Evolutionary conservation across 129 eudicot genomes (phyloP).

Genomic region (Lactuca saligna): DNA sequence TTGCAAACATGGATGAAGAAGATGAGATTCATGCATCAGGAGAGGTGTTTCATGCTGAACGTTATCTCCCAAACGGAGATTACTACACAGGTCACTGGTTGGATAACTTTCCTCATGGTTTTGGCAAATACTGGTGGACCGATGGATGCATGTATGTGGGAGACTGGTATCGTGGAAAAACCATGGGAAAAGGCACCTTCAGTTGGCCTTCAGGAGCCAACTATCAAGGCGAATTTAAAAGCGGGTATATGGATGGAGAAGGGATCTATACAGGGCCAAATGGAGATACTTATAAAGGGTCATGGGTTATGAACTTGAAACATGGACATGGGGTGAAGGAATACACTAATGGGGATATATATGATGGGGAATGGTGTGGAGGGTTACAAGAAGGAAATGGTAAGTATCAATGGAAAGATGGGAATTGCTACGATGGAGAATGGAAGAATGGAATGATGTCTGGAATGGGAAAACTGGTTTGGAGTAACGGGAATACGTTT

Average conservation of each 20-base stretch:
- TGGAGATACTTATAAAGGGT: constrained; percentile 69
- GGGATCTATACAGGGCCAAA: constrained; percentile 73
- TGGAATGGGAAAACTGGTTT: constrained; percentile 60
- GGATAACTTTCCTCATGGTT: constrained; percentile 82
- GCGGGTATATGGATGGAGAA: constrained; percentile 89
- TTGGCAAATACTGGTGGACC: constrained; percentile 90
- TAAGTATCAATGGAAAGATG: constrained; percentile 70
- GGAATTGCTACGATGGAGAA: constrained; percentile 64
- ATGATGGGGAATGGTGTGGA: constrained; percentile 88
- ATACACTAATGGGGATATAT: constrained; percentile 67
- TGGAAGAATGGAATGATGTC: constrained; percentile 71
- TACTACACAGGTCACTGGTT: constrained; percentile 77
- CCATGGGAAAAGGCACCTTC: constrained; percentile 78
- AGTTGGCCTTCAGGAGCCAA: constrained; percentile 93
- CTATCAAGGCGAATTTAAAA: constrained; percentile 86
- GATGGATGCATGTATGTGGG: constrained; percentile 97
- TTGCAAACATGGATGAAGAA: not conserved
- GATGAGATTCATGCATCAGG: constrained; percentile 43
- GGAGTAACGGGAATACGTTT: constrained; percentile 62
- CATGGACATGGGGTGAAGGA: constrained; percentile 70
- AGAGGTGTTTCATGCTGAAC: constrained; percentile 64
- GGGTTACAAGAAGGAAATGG: constrained; percentile 88
- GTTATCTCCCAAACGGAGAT: constrained; percentile 78
- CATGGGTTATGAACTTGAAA: constrained; percentile 79
- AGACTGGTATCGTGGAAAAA: constrained; percentile 81